Conservation (phyloP, 345 rosid species). For the Moricandia arvensis region DNA sequence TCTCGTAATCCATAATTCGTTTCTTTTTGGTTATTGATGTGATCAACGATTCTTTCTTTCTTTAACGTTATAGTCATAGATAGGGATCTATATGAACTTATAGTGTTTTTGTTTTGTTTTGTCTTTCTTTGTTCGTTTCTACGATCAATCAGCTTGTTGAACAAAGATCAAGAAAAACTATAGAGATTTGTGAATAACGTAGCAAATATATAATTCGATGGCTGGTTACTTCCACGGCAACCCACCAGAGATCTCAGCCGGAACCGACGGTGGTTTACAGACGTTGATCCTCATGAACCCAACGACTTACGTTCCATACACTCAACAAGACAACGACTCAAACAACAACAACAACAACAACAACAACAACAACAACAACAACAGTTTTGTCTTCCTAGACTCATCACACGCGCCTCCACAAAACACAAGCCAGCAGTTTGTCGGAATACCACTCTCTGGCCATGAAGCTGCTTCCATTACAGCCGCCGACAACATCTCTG, state of each 20-base stretch:
- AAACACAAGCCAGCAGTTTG: conserved; percentile 60
- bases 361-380: no score
- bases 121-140: neutral
- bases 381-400: conserved; percentile 43
- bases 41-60: conserved; percentile 17
- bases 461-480: conserved; percentile 40
- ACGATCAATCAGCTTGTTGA: conserved; percentile 24
- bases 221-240: conserved; percentile 81
- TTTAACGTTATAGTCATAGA: neutral
- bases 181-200: neutral
- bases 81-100: conserved; percentile 26
- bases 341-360: conserved; percentile 29
- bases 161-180: conserved; percentile 21
- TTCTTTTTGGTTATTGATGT: conserved; percentile 29
- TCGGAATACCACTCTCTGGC: conserved; percentile 73
- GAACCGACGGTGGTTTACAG: conserved; percentile 73
- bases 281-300: conserved; percentile 97
- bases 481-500: conserved; percentile 55
- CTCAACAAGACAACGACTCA: conserved; percentile 51
- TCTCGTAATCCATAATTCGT: conserved; percentile 38
- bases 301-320: conserved; percentile 72
- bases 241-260: conserved; percentile 72
- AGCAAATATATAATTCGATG: conserved; percentile 39
- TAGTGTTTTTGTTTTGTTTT: neutral
- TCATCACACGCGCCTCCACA: conserved; percentile 52